Percentiles rank a stretch among this genome's conserved stretches.
Evolutionary conservation across 129 eudicot species (phyloP).

Genomic region (Arctium minus): DNA sequence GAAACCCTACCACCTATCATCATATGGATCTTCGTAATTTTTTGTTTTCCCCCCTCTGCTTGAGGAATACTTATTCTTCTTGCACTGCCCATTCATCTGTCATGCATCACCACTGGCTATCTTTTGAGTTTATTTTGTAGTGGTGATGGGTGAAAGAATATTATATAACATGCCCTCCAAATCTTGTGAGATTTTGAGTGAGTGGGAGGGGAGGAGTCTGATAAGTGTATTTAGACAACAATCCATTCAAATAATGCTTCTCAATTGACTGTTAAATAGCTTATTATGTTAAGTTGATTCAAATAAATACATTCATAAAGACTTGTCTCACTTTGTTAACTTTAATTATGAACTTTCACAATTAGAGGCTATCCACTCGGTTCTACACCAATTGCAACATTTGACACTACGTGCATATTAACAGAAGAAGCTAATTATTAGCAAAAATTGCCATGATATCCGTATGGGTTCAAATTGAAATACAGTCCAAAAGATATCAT

Average conservation of each 20-base stretch:
- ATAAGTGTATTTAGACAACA: neutral
- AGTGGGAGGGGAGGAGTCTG: neutral
- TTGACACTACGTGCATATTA: neutral
- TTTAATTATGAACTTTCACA: neutral
- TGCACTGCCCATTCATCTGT: too few relatives aligned
- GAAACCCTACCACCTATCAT: neutral
- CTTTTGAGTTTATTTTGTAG: too few relatives aligned
- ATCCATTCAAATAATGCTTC: neutral
- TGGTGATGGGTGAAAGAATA: neutral
- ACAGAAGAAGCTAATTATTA: neutral
- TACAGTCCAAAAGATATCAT: neutral
- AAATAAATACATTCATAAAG: neutral
- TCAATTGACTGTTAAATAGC: neutral
- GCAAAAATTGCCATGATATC: neutral
- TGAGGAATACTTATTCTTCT: too few relatives aligned
- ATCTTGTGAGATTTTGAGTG: neutral
- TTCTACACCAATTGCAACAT: neutral
- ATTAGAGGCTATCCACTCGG: neutral
- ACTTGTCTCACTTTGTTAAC: neutral
- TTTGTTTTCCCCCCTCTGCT: too few relatives aligned
- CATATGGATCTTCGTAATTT: too few relatives aligned
- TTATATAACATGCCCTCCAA: neutral
- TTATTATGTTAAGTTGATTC: neutral
- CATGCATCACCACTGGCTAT: too few relatives aligned
- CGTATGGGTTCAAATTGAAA: neutral